These are phyloP conservation scores for Botrytis deweyae DNA, from an alignment of 2,329 filamentous ascomycete species.

Conservation along the genomic window DNA sequence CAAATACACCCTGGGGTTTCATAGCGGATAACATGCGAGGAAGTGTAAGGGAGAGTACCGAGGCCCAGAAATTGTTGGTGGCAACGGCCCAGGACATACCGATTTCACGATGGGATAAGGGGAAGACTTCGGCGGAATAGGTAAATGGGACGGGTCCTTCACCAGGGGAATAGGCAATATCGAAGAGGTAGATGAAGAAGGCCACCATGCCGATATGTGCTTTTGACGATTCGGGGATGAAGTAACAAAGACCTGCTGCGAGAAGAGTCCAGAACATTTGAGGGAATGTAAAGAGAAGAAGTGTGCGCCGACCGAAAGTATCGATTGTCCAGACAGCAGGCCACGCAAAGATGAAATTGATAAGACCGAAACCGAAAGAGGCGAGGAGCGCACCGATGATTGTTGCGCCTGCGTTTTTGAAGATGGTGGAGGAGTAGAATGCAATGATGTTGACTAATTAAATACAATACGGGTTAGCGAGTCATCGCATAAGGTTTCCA, in stretches of 20 bases:
- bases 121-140: conserved; percentile 64
- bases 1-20: conserved; percentile 46
- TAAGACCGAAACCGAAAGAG: conserved; percentile 63
- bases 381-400: conserved; percentile 57
- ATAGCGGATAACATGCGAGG: conserved; percentile 33
- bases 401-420: conserved; percentile 55
- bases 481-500: neutral
- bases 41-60: conserved; percentile 59
- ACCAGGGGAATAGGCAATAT: conserved; percentile 63
- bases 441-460: conserved; percentile 62
- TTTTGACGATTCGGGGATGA: conserved; percentile 43
- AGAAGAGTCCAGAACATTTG: conserved; percentile 68
- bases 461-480: neutral
- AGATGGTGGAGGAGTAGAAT: conserved; percentile 70
- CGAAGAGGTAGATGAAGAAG: conserved; percentile 64
- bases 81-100: conserved; percentile 65
- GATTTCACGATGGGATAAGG: conserved; percentile 61
- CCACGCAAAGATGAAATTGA: conserved; percentile 65
- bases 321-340: conserved; percentile 60
- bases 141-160: conserved; percentile 63
- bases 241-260: conserved; percentile 59
- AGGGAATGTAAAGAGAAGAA: conserved; percentile 65
- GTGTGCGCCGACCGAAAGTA: conserved; percentile 61
- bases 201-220: conserved; percentile 55
- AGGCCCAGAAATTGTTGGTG: conserved; percentile 59